These are phyloP conservation scores for Limtongia smithiae DNA, from an alignment of 805 yeast species.

Conservation along the genomic window DNA sequence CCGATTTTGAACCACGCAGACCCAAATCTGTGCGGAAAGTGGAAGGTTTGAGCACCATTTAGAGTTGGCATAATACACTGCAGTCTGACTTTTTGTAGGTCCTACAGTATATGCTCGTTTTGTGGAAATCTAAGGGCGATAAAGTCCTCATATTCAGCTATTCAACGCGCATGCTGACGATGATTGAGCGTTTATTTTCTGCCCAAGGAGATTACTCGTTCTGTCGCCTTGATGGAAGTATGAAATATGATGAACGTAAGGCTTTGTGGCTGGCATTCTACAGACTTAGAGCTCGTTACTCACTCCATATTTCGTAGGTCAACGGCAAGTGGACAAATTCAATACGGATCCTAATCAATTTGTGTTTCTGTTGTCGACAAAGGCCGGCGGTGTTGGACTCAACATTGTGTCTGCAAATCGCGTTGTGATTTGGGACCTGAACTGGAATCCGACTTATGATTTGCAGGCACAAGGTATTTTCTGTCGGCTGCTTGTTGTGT, in stretches of 20 bases:
- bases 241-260: slow-evolving; percentile 13
- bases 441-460: slow-evolving; percentile 28
- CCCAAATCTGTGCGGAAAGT: slow-evolving; percentile 25
- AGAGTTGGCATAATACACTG: not conserved
- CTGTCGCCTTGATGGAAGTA: slow-evolving; percentile 18
- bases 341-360: slow-evolving; percentile 12
- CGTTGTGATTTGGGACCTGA: slow-evolving; percentile 24
- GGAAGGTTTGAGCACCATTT: slow-evolving; percentile 3
- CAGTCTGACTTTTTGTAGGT: too few relatives aligned
- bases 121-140: slow-evolving; percentile 14
- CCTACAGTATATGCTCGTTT: slow-evolving; percentile 5
- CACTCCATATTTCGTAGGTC: slow-evolving; percentile 3
- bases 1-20: slow-evolving; percentile 22
- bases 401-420: slow-evolving; percentile 25
- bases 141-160: slow-evolving; percentile 24
- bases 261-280: not conserved
- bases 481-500: too few relatives aligned
- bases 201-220: slow-evolving; percentile 9
- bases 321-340: slow-evolving; percentile 18
- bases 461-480: slow-evolving; percentile 20
- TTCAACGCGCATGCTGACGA: slow-evolving; percentile 16
- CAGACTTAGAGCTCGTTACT: not conserved
- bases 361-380: slow-evolving; percentile 20
- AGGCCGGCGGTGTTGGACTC: slow-evolving; percentile 25
- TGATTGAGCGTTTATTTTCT: slow-evolving; percentile 14